Percentiles rank a stretch among this genome's conserved stretches.
Evolutionary conservation across 352 stramenopile genomes (phyloP).

Genomic region (Globisporangium splendens): DNA sequence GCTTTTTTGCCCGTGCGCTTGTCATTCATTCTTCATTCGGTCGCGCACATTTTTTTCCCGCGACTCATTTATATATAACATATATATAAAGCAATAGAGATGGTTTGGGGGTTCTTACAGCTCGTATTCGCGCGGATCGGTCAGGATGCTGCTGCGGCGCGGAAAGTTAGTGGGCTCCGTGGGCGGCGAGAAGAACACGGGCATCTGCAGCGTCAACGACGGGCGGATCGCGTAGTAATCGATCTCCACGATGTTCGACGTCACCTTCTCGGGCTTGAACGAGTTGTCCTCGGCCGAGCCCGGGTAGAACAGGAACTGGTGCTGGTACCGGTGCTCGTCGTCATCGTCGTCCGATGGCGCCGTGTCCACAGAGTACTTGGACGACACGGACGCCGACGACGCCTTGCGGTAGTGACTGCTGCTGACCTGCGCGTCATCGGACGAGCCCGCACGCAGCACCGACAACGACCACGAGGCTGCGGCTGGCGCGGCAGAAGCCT

Average conservation of each 20-base stretch:
- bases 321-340: constrained; percentile 14
- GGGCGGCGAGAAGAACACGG: constrained; percentile 63
- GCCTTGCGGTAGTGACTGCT: constrained; percentile 23
- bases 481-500: not conserved
- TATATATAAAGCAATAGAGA: too few species aligned
- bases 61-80: too few species aligned
- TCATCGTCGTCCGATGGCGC: constrained; percentile 31
- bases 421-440: constrained; percentile 18
- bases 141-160: constrained; percentile 39
- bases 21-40: too few species aligned
- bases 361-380: constrained; percentile 14
- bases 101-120: constrained; percentile 35
- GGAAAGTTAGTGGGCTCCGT: constrained; percentile 28
- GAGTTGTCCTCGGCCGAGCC: constrained; percentile 46
- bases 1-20: too few species aligned
- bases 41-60: too few species aligned
- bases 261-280: constrained; percentile 41
- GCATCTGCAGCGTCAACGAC: constrained; percentile 52
- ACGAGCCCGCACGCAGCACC: constrained; percentile 23
- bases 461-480: not conserved
- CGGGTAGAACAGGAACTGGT: constrained; percentile 61
- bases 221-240: constrained; percentile 53
- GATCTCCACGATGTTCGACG: constrained; percentile 32
- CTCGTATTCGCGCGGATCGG: constrained; percentile 55
- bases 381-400: constrained; percentile 21